phyloP scores from a whole-genome alignment of 306 rosid genomes.

The Macrotyloma uniflorum region DNA sequence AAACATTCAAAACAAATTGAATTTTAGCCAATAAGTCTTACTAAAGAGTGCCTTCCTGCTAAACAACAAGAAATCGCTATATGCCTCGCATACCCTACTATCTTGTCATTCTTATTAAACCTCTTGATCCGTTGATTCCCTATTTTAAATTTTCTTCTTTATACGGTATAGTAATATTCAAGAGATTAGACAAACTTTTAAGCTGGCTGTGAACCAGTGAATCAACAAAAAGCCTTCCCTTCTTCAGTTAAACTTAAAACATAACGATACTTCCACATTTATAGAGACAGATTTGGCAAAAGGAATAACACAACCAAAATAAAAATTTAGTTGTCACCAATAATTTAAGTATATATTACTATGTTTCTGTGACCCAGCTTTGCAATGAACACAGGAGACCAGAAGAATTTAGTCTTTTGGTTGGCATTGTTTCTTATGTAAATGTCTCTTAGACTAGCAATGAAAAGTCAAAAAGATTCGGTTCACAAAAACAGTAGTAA shows the following conservation, averaged over 20 bases:
- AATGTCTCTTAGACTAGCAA: not conserved
- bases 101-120: not conserved
- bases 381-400: not conserved
- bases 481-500: slow-evolving; percentile 1
- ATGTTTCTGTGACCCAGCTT: not conserved
- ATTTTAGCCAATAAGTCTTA: slow-evolving; percentile 1
- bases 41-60: not conserved
- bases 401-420: not conserved
- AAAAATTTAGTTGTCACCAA: not conserved
- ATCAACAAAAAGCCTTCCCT: not conserved
- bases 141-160: not conserved
- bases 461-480: slow-evolving; percentile 9
- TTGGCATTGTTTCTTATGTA: not conserved
- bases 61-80: not conserved
- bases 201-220: not conserved
- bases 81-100: not conserved
- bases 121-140: not conserved
- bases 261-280: not conserved
- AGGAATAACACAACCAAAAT: not conserved
- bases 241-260: not conserved
- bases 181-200: not conserved
- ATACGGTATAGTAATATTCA: not conserved
- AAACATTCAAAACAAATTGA: slow-evolving; percentile 6
- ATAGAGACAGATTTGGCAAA: not conserved
- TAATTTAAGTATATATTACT: not conserved